Percentiles rank a stretch among this genome's conserved stretches.
phyloP scores from a whole-genome alignment of 2,329 filamentous ascomycete genomes.

The Fusarium graminum region DNA sequence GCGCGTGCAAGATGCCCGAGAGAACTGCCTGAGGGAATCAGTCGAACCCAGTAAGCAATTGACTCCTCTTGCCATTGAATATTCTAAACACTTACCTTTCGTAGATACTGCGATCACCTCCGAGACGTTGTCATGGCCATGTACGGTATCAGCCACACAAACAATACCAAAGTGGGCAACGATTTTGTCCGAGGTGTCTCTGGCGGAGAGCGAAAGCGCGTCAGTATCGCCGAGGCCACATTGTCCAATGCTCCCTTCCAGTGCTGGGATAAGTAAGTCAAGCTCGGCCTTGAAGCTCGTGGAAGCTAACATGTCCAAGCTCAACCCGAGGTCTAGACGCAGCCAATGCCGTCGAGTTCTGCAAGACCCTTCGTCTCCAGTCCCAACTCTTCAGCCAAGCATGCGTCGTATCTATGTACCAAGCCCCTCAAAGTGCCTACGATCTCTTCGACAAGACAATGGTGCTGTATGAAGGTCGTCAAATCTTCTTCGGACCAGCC shows the following conservation, averaged over 20 bases:
- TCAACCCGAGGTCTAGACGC: constrained; percentile 80
- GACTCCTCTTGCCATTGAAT: constrained; percentile 30
- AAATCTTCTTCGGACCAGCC: constrained; percentile 73
- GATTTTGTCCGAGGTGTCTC: constrained; percentile 81
- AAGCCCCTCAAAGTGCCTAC: constrained; percentile 74
- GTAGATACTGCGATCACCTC: constrained; percentile 60
- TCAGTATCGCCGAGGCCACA: constrained; percentile 72
- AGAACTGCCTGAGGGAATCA: constrained; percentile 69
- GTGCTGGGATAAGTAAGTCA: constrained; percentile 71
- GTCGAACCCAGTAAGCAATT: constrained; percentile 45
- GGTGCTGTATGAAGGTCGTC: constrained; percentile 71
- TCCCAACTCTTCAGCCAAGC: constrained; percentile 76
- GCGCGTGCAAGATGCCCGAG: constrained; percentile 76
- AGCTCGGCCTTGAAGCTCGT: too few relatives aligned
- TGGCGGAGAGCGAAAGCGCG: constrained; percentile 78
- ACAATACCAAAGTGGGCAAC: constrained; percentile 81
- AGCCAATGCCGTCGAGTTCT: constrained; percentile 81
- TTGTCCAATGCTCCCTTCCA: constrained; percentile 70
- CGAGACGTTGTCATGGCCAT: constrained; percentile 81
- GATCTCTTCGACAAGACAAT: constrained; percentile 72
- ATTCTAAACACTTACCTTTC: constrained; percentile 69
- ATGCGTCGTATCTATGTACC: constrained; percentile 79
- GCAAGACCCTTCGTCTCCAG: constrained; percentile 75
- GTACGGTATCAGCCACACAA: constrained; percentile 79
- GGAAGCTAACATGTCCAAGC: constrained; percentile 21